Evolutionary conservation across 805 yeast genomes (phyloP).

Genomic region (Wickerhamiella lipophila): DNA sequence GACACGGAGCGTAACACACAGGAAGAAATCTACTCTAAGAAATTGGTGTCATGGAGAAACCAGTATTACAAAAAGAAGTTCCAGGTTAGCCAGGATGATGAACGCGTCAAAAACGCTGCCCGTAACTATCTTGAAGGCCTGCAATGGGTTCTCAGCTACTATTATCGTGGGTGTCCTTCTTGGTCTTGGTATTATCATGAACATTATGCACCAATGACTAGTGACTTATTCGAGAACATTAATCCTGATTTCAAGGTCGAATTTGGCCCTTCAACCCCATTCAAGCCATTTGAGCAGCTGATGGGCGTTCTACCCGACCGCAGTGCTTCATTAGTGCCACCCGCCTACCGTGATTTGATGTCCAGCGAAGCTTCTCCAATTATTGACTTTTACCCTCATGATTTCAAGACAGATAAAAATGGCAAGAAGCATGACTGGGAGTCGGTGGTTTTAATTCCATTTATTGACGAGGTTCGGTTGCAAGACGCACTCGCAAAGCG

Average conservation of each 20-base stretch:
- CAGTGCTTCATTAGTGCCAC: conserved; percentile 68
- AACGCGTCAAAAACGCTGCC: conserved; percentile 50
- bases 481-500: conserved; percentile 58
- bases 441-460: conserved; percentile 84
- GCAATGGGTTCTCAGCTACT: conserved; percentile 85
- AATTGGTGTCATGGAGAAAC: conserved; percentile 73
- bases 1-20: conserved; percentile 32
- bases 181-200: conserved; percentile 98
- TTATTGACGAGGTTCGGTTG: conserved; percentile 74
- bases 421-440: conserved; percentile 97
- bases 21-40: conserved; percentile 54
- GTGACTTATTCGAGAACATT: conserved; percentile 63
- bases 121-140: conserved; percentile 80
- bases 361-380: conserved; percentile 77
- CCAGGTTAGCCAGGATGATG: conserved; percentile 46
- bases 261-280: conserved; percentile 65
- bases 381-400: conserved; percentile 77
- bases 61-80: conserved; percentile 75
- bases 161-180: conserved; percentile 95
- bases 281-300: conserved; percentile 85
- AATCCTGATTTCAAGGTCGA: conserved; percentile 38
- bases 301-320: conserved; percentile 97
- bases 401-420: conserved; percentile 78
- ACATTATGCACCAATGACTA: conserved; percentile 96
- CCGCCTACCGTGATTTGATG: conserved; percentile 68